Evolutionary conservation across 768 basidiomycete genomes (phyloP), one percentile per base, ranked within the genome.

Genomic region (Paxillus involutus): DNA sequence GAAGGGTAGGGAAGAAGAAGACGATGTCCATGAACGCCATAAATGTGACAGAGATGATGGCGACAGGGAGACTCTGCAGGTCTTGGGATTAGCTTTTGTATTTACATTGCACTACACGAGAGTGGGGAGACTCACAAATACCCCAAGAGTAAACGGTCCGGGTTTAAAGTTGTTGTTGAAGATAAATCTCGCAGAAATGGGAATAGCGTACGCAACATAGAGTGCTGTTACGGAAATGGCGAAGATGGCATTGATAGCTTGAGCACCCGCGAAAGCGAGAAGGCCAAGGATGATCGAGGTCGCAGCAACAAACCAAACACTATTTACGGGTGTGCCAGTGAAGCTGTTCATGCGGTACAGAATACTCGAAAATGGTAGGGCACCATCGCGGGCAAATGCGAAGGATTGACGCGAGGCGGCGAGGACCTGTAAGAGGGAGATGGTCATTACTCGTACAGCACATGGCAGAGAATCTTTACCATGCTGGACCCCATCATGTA

Each of bases 1-100:
- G 80, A 32, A 74, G 76, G 11, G 78, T 65, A 10, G 85, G 89
- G 75, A 88, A 90, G 55, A 84, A 70, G 66, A 86, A 82, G 0
- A 87, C 78, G 46, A 85, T 58, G 45, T 73, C 65, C 77, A 86
- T 82, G 64, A 89, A 82, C 5, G 63, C 29, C 89, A 91, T 90
- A 71, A 81, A 90, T 0, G 70, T 53, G 4, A 88, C 78, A 3
- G 88, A 75, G 8, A 80, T 73, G 13, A 77, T 48, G 0, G 80
- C 81, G 19, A 86, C 69, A 0, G 84, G 81, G n/a, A 73, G 62
- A 56, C 87, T 85, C 83, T 86, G 52, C 33, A 7, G 12, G 39
- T 32, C 2, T 55, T 50, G 1, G 45, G 6, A 48, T 66, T 47
- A 58, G 54, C 12, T 35, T 40, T 24, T 45, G 16, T 26, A 32